Evolutionary conservation across 2,329 filamentous ascomycete genomes (phyloP), one percentile per base, ranked within the genome.

Genomic region (Magnaporthiopsis poae): DNA sequence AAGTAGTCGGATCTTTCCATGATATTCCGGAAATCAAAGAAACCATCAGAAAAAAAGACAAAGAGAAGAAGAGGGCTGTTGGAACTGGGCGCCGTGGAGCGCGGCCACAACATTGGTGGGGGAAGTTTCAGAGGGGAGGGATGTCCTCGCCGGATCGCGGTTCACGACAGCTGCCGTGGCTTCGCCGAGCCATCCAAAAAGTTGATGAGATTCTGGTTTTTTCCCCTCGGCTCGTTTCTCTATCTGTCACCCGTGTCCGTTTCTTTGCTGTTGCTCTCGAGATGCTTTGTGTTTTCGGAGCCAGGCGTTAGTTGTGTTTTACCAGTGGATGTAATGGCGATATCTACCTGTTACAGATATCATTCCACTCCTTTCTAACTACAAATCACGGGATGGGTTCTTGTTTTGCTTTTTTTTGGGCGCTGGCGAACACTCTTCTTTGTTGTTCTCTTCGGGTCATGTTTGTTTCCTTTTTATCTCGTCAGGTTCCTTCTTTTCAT

Each of bases 241-340:
- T 62, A 62, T 21, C 31, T 39, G 61, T 62, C n/a, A n/a, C 46
- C 46, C 31, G 61, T 36, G 29, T 56, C 46, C 46, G 46, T 56
- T 56, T 56, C 62, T 64, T 46, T 46, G 52, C 52, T 64, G 25
- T 46, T 64, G 52, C 46, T 52, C 39, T 39, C 36, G 62, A 64
- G 36, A 29, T 29, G 5, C 31, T 61, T 33, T 33, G 25, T 33
- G 25, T 31, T 52, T 56, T 56, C 52, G 62, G 62, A 64, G 62
- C 62, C 39, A 64, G 39, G 60, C 35, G 52, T 64, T 64, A 27
- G 39, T 64, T 61, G 60, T 61, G 52, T 64, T 64, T 64, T 31
- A 59, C 39, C 36, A 64, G 63, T 35, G 63, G 56, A 65, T 65
- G 63, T 65, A 65, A 65, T 65, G 63, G 52, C 52, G 63, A 65